These are phyloP conservation scores for Trichoderma arundinaceum DNA, from an alignment of 2,329 filamentous ascomycete species.

Conservation along the genomic window DNA sequence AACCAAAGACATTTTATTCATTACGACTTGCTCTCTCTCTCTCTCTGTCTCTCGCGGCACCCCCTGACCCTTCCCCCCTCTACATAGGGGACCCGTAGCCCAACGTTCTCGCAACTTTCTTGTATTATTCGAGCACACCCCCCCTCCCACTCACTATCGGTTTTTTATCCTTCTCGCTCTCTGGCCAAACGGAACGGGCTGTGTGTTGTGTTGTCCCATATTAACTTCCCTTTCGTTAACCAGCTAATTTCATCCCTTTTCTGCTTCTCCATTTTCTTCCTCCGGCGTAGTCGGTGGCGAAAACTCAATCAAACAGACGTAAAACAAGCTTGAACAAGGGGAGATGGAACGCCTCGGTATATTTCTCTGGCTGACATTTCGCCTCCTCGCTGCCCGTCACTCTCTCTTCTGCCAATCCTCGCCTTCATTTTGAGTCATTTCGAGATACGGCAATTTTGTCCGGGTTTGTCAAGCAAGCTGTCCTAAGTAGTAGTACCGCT, in stretches of 20 bases:
- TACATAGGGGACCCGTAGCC: too few species aligned
- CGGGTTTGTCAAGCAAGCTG: not conserved
- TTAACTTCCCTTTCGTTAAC: not conserved
- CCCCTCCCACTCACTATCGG: not conserved
- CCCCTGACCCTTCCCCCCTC: too few species aligned
- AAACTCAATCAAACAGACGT: not conserved
- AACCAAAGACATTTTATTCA: conserved; percentile 22
- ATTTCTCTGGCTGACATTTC: not conserved
- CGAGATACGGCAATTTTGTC: not conserved
- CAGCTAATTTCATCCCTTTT: not conserved
- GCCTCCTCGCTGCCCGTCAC: not conserved
- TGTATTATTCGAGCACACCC: too few species aligned
- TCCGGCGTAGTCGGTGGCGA: not conserved
- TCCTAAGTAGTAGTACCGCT: not conserved
- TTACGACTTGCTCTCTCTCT: too few species aligned
- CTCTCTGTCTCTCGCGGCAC: too few species aligned
- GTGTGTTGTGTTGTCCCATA: not conserved
- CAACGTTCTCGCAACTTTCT: too few species aligned
- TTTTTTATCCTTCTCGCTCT: not conserved
- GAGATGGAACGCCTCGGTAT: not conserved
- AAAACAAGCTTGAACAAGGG: not conserved
- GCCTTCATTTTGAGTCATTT: conserved; percentile 3
- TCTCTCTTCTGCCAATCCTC: too few species aligned
- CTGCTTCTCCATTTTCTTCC: not conserved
- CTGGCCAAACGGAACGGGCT: not conserved